Percentiles rank a stretch among this genome's conserved stretches.
phyloP scores from a whole-genome alignment of 768 basidiomycete species.

The Lentinula edodes region DNA sequence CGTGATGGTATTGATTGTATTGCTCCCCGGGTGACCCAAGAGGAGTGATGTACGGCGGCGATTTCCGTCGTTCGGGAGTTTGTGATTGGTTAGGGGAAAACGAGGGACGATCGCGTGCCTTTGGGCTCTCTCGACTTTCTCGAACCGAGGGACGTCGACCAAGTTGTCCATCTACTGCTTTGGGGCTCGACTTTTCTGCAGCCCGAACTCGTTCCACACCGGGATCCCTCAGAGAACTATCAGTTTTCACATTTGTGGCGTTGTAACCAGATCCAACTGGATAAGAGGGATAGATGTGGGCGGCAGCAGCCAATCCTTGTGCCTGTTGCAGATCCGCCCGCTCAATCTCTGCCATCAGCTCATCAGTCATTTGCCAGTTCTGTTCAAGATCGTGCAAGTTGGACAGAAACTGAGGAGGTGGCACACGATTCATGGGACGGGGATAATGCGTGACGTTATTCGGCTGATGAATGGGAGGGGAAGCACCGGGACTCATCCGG shows the following conservation, averaged over 20 bases:
- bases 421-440: slow-evolving; percentile 56
- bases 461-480: slow-evolving; percentile 17
- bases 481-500: slow-evolving; percentile 14
- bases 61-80: slow-evolving; percentile 48
- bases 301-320: slow-evolving; percentile 37
- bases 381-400: slow-evolving; percentile 52
- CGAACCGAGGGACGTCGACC: slow-evolving; percentile 32
- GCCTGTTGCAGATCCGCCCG: slow-evolving; percentile 61
- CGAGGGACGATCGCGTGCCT: slow-evolving; percentile 31
- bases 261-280: background rate
- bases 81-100: slow-evolving; percentile 35
- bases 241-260: background rate
- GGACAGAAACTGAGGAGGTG: slow-evolving; percentile 49
- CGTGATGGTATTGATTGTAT: slow-evolving; percentile 48
- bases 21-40: slow-evolving; percentile 43
- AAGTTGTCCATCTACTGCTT: slow-evolving; percentile 40
- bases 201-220: slow-evolving; percentile 51
- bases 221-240: slow-evolving; percentile 33
- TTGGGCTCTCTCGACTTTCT: slow-evolving; percentile 26
- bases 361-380: slow-evolving; percentile 63
- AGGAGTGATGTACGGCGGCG: slow-evolving; percentile 45
- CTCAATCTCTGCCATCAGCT: slow-evolving; percentile 68
- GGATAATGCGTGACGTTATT: slow-evolving; percentile 43
- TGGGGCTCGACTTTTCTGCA: slow-evolving; percentile 50
- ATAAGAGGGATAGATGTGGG: slow-evolving; percentile 23